Evolutionary conservation across 805 yeast species (phyloP).

Genomic region (Lipomyces yamadae): DNA sequence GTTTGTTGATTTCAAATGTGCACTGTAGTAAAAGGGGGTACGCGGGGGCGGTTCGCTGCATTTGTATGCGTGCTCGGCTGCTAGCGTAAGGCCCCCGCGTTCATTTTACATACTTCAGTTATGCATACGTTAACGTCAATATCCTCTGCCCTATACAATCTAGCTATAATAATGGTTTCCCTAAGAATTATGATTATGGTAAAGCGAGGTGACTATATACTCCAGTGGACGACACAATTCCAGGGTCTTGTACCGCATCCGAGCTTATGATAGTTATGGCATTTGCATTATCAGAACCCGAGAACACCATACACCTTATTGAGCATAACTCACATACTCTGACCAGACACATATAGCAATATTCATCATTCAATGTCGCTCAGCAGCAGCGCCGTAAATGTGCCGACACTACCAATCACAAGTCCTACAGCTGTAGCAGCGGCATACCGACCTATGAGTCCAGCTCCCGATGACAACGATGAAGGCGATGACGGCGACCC

Average conservation of each 20-base stretch:
- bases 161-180: background rate
- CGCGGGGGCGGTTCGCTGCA: no score
- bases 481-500: slow-evolving; percentile 2
- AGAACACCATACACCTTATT: background rate
- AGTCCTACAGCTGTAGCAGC: slow-evolving; percentile 35
- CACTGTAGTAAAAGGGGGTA: no score
- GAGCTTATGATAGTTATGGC: background rate
- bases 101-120: no score
- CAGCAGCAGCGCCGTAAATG: slow-evolving; percentile 34
- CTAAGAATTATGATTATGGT: background rate
- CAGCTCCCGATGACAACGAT: background rate
- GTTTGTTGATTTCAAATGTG: no score
- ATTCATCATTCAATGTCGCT: background rate
- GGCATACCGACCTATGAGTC: slow-evolving; percentile 9
- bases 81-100: no score
- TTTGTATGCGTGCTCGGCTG: no score
- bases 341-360: background rate
- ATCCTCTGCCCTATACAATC: background rate
- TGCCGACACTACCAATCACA: slow-evolving; percentile 34
- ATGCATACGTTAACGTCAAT: background rate
- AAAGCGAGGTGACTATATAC: background rate
- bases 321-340: background rate
- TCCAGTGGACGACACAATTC: background rate
- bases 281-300: background rate
- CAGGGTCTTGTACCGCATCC: background rate